Base-by-base conservation (phyloP, 352 stramenopile genomes). In the Phytophthora citricola region DNA sequence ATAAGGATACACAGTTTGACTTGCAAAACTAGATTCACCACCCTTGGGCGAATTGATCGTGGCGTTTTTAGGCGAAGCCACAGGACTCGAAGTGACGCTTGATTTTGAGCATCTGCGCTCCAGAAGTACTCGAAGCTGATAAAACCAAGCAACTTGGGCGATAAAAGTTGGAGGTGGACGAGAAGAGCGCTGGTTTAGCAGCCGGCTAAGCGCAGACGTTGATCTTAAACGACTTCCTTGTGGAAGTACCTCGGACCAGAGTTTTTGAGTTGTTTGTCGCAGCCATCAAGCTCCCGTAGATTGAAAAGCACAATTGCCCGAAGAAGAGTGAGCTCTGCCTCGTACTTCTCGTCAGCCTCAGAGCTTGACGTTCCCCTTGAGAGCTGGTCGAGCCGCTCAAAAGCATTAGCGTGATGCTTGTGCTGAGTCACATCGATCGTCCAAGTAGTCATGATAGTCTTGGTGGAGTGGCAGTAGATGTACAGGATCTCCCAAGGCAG, bases 401-500 rank as follows among this genome's bases (percentile, higher is more conserved):
- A 54, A 48, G 60, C 66, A 14, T 20, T 29, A 14, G 63, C 4
- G 36, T 74, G 66, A 9, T 71, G 66, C 15, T 51, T n/a, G 2
- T 41, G 47, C 29, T 62, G 51, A 5, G 3, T 26, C 4, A 22
- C n/a, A 14, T 54, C 32, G n/a, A 46, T 15, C 32, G 20, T 58
- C 17, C 32, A 53, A 32, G n/a, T 3, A 11, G 27, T 26, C n/a
- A 52, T 47, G n/a, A 45, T 46, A 3, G 31, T 52, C 17, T 57
- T 64, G 27, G 56, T 79, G 17, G 58, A 63, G 51, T 72, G 61
- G 38, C 63, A 77, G 44, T 77, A 69, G 3, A 85, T 53, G 39
- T 83, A 83, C 26, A 85, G 34, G 3, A 83, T 48, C 52, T 85
- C 76, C 56, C 55, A 72, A 0, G 76, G 76, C 17, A 85, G 41